Evolutionary conservation across 352 stramenopile genomes (phyloP), one percentile per base, ranked within the genome.

Genomic region (Phytophthora pistaciae): DNA sequence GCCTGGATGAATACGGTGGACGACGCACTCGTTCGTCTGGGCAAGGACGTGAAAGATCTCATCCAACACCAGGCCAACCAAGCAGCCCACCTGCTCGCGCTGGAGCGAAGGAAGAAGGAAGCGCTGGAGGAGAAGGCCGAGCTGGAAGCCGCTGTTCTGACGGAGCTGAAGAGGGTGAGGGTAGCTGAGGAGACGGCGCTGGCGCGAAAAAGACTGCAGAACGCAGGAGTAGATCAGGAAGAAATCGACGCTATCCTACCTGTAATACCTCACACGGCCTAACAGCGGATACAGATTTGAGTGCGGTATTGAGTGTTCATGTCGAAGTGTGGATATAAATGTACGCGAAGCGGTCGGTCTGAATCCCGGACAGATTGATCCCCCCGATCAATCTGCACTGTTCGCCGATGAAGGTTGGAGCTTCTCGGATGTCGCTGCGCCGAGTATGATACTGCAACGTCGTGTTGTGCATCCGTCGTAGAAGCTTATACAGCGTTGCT

Each of bases 1-100:
- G 69, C 69, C 3, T 76, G 69, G 69, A 76, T 76, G 69, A 72
- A 76, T 33, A 64, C 53, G 16, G 69, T 76, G 57, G 64, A 72
- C 46, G 53, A 50, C 18, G 44, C 63, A 11, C 53, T 76, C 13
- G 33, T 54, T 20, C 69, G 57, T 7, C 36, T 76, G 33, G 33
- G 69, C 16, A 36, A 64, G 20, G 56, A 65, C 11, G 57, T 72
- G 7, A 65, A 64, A 13, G 29, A 60, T 21, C 57, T 76, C 14
- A 31, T 69, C 13, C 57, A 31, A 21, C 16, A 67, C 21, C 69
- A 72, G 54, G 31, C 31, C 29, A 52, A 48, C 36, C 57, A 72
- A 38, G 14, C 23, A 23, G 64, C 52, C 20, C 50, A 69, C 3
- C 13, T 72, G 44, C 36, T 40, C 8, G 64, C 56, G 36, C 52